Percentiles rank a stretch among this genome's conserved stretches.
phyloP scores from a whole-genome alignment of 805 yeast species.

The Metschnikowia peoriensis region DNA sequence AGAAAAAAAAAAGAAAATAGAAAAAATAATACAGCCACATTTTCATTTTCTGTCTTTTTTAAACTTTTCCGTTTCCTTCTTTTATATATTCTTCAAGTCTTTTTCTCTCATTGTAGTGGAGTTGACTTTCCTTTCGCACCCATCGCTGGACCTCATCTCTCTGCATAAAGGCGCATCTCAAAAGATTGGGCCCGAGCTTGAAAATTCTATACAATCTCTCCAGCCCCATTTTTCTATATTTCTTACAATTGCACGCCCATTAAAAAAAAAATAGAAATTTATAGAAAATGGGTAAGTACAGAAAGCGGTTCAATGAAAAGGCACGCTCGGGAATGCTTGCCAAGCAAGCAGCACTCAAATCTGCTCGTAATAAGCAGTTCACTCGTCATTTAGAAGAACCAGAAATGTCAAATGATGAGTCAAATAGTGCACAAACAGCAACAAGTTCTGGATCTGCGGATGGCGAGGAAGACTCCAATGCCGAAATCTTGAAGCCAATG shows the following conservation, averaged over 20 bases:
- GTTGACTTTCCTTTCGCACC: background rate
- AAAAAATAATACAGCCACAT: too few species aligned
- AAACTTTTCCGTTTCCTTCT: too few species aligned
- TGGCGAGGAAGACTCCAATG: conserved; percentile 48
- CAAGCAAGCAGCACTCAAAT: conserved; percentile 67
- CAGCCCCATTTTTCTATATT: background rate
- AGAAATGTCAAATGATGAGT: conserved; percentile 12
- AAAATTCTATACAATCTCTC: background rate
- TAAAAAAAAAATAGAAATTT: background rate
- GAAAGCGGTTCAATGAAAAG: conserved; percentile 78
- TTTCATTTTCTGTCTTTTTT: too few species aligned
- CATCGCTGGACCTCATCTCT: conserved; percentile 8
- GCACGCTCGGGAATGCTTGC: conserved; percentile 84
- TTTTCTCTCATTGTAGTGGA: too few species aligned
- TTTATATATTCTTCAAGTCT: too few species aligned
- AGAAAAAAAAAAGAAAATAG: too few species aligned
- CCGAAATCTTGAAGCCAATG: conserved; percentile 61
- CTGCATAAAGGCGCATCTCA: conserved; percentile 6
- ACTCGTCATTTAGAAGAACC: conserved; percentile 38
- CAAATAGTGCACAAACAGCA: background rate
- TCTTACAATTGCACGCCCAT: background rate
- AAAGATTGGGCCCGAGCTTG: background rate
- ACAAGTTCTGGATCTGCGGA: conserved; percentile 1
- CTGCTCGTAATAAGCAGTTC: conserved; percentile 69
- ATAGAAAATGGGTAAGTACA: conserved; percentile 71